phyloP scores from a whole-genome alignment of 805 yeast species.

The Hanseniaspora taiwanica region DNA sequence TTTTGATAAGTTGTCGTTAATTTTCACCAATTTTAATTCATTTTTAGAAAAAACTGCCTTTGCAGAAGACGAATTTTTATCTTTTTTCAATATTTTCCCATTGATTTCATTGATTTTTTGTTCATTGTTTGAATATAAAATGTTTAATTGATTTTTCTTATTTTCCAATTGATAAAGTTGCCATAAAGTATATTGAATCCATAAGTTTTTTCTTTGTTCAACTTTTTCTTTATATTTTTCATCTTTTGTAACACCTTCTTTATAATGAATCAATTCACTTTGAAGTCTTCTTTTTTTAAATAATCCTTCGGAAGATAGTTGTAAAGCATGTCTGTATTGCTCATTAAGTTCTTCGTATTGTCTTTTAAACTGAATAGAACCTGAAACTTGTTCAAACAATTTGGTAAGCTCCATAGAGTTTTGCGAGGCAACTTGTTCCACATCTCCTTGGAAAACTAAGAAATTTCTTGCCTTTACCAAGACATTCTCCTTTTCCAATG shows the following conservation, averaged over 20 bases:
- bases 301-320: conserved; percentile 47
- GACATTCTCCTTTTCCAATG: conserved; percentile 66
- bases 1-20: conserved; percentile 26
- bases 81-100: conserved; percentile 23
- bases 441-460: conserved; percentile 93
- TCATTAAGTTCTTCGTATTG: conserved; percentile 57
- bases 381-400: conserved; percentile 72
- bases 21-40: conserved; percentile 29
- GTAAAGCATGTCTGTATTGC: conserved; percentile 52
- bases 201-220: conserved; percentile 32
- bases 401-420: conserved; percentile 61
- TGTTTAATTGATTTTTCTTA: conserved; percentile 8
- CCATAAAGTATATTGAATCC: conserved; percentile 43
- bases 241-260: conserved; percentile 61
- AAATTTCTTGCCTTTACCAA: conserved; percentile 83
- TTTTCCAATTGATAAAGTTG: conserved; percentile 43
- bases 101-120: conserved; percentile 14
- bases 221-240: conserved; percentile 48
- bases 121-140: conserved; percentile 17
- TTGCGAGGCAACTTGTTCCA: conserved; percentile 84
- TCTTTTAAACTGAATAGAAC: conserved; percentile 51
- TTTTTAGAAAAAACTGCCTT: conserved; percentile 35
- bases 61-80: conserved; percentile 25
- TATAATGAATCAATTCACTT: conserved; percentile 65
- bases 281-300: conserved; percentile 56